Conservation (phyloP, 768 basidiomycete species). For the Pisolithus albus region DNA sequence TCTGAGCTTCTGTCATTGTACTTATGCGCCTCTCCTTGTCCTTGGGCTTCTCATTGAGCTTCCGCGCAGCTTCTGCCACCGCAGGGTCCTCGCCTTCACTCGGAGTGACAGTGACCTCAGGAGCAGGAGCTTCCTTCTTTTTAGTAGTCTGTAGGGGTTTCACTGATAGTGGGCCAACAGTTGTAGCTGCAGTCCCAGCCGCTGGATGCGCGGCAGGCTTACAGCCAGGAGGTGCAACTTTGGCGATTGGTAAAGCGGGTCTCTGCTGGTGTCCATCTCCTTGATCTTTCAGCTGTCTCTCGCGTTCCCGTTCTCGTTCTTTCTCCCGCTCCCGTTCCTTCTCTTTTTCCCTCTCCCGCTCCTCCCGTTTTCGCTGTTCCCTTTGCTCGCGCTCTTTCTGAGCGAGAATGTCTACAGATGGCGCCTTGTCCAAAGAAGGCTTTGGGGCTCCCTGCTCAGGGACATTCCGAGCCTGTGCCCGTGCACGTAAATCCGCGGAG, state of each 20-base stretch:
- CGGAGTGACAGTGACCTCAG: conserved; percentile 47
- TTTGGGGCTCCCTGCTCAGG: conserved; percentile 27
- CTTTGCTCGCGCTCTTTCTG: conserved; percentile 32
- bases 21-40: conserved; percentile 82
- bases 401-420: conserved; percentile 34
- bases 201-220: conserved; percentile 40
- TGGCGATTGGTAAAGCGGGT: conserved; percentile 39
- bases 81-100: conserved; percentile 37
- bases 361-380: conserved; percentile 26
- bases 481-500: conserved; percentile 57
- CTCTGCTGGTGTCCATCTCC: conserved; percentile 29
- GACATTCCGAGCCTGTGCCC: conserved; percentile 54
- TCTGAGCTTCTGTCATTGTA: conserved; percentile 95
- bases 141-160: conserved; percentile 72
- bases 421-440: conserved; percentile 27
- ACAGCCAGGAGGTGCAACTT: conserved; percentile 36
- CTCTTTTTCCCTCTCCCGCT: conserved; percentile 32
- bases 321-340: conserved; percentile 31
- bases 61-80: conserved; percentile 64
- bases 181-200: conserved; percentile 42
- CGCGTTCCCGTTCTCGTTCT: conserved; percentile 26
- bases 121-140: conserved; percentile 38
- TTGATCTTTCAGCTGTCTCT: conserved; percentile 17
- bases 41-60: conserved; percentile 48
- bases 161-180: conserved; percentile 52